Evolutionary conservation across 192 early-diverging fungal genomes (phyloP).

Genomic region (Backusella luteola): DNA sequence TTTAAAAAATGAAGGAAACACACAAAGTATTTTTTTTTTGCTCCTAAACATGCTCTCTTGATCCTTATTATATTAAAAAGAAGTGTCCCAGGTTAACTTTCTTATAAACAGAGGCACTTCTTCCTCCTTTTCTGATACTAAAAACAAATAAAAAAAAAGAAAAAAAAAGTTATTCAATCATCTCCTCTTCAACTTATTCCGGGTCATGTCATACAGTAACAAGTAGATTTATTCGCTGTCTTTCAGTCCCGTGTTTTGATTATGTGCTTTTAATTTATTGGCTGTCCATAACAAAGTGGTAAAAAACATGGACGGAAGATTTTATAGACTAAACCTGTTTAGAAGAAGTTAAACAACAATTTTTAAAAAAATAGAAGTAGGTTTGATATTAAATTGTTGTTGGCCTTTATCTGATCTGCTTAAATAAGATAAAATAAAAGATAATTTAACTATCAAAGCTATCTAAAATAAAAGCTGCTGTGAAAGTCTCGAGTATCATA

Average conservation of each 20-base stretch:
- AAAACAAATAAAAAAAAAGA: neutral
- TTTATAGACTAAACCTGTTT: neutral
- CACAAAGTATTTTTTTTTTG: neutral
- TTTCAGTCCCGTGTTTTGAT: neutral
- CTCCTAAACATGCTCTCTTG: neutral
- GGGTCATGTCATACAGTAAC: neutral
- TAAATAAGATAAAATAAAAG: neutral
- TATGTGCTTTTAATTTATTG: slow-evolving; percentile 9
- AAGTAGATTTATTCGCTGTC: slow-evolving; percentile 5
- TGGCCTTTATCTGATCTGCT: neutral
- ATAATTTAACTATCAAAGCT: neutral
- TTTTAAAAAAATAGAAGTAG: neutral
- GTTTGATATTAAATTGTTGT: neutral
- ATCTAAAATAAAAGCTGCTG: no score
- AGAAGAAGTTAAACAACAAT: neutral
- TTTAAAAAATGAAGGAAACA: neutral
- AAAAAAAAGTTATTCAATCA: neutral
- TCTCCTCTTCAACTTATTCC: slow-evolving; percentile 2
- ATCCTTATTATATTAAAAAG: neutral
- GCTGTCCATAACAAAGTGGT: neutral
- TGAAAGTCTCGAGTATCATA: no score
- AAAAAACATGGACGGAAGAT: neutral
- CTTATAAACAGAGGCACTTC: neutral
- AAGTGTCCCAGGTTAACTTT: neutral
- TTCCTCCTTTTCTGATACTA: neutral